Evolutionary conservation across 2,329 filamentous ascomycete genomes (phyloP), one percentile per base, ranked within the genome.

Genomic region (Epichloe festucae): DNA sequence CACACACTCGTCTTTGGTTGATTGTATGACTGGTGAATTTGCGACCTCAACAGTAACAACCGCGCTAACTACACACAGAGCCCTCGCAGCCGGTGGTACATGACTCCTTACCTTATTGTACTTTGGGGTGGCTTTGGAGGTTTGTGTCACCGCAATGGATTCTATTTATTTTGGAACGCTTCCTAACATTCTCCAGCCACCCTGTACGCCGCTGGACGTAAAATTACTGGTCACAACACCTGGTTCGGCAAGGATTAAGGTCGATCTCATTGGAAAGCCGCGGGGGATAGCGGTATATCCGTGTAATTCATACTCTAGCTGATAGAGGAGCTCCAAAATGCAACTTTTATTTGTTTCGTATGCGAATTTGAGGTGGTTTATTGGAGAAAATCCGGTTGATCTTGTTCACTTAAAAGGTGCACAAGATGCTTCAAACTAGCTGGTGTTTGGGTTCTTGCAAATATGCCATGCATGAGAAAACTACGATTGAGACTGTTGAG

Each of bases 151-250:
- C 23, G 39, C 49, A 46, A 52, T 5, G 19, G 15, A 42, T 54
- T 6, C 7, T 36, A 27, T 14, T 14, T 46, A 36, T 40, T 39
- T 2, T 23, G 4, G 15, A 23, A 38, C 23, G n/a, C 35, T 34
- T 31, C 15, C 52, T 51, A 35, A 53, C 12, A 12, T n/a, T 27
- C 3, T 27, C 21, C 57, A 81, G 78, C 70, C 50, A 65, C 71
- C 59, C 72, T 87, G 70, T 91, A 86, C 74, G 84, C 83, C 73
- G 82, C 85, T 73, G 72, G 76, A 67, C 84, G 87, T 66, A 81
- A 86, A 73, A 72, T 86, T 57, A 66, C 82, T 56, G 87, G 87
- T 63, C 80, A 90, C 77, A 90, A 89, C 79, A 87, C 82, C 56
- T 89, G 82, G 82, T 87, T 81, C 62, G 71, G 75, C 65, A 75